Base-by-base conservation (phyloP, 805 yeast species). In the Wickerhamiella sergipiensis region DNA sequence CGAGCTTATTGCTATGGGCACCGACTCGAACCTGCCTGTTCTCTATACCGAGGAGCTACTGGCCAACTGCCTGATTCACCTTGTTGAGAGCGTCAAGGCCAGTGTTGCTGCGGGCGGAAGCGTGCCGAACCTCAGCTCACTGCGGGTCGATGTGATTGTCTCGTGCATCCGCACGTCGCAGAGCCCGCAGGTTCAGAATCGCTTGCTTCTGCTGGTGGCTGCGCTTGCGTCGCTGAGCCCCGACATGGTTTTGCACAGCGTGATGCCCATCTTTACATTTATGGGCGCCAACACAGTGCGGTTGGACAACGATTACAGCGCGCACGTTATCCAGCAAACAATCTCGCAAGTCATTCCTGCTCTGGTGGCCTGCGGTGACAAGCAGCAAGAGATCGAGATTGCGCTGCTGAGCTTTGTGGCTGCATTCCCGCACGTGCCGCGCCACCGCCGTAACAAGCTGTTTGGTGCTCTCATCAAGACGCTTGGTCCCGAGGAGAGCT, bases 261-360 rank as follows among this genome's bases (percentile, higher is more conserved):
- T 92, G 8, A 92, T 92, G 98, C 98, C 98, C n/a, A 90, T 92
- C 48, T 92, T 92, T 72, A 92, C 98, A 1, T 92, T 92, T 61
- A 92, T 92, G 97, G 98, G 98, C 53, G 95, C 97, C 12, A 95
- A 88, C 61, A 89, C 97, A 13, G 78, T 92, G 49, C 82, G 95
- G 61, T 96, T 92, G 68, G 98, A 92, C 65, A 97, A 92, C 66
- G 97, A 87, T 63, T 90, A 85, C 62, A 87, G 97, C 0, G 83
- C 83, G 31, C 85, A 85, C 57, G 97, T 89, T 45, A 87, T 92
- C 55, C 95, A 88, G 61, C 92, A 86, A 64, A 90, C 98, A 1
- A 83, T 92, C 47, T 70, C 83, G 21, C 81, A 84, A 59, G 96
- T 92, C 47, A 81, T 92, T 36, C 97, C 98, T 5, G 96, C 97